Evolutionary conservation across 2,329 filamentous ascomycete genomes (phyloP).

Genomic region (Aspergillus neotritici): DNA sequence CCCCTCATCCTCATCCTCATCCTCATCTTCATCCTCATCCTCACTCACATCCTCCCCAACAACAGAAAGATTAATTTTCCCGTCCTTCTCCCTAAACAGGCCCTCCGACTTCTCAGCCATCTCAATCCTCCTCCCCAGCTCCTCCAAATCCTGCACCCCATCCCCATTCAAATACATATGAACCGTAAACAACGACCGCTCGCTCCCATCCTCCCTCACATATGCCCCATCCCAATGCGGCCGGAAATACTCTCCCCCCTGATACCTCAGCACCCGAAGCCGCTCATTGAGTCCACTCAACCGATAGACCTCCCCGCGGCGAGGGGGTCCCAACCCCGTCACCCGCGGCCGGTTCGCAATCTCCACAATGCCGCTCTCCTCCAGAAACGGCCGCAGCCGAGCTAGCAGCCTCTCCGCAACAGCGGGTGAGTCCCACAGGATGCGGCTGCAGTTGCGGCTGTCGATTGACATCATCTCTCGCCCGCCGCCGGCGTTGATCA

Average conservation of each 20-base stretch:
- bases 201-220: constrained; percentile 48
- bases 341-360: constrained; percentile 33
- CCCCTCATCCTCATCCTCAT: constrained; percentile 20
- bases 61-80: constrained; percentile 10
- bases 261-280: constrained; percentile 70
- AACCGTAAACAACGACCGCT: constrained; percentile 50
- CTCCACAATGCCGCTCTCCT: constrained; percentile 43
- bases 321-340: constrained; percentile 35
- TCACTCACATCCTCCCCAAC: constrained; percentile 7
- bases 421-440: constrained; percentile 65
- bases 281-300: constrained; percentile 58
- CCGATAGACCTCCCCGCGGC: constrained; percentile 33
- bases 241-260: constrained; percentile 65
- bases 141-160: constrained; percentile 30
- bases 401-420: constrained; percentile 60
- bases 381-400: constrained; percentile 47
- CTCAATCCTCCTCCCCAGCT: constrained; percentile 20
- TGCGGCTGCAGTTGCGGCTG: constrained; percentile 64
- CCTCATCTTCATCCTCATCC: constrained; percentile 8
- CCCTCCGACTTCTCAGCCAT: constrained; percentile 9
- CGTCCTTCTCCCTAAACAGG: constrained; percentile 16
- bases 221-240: constrained; percentile 66
- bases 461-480: constrained; percentile 52
- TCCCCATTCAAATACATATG: constrained; percentile 52
- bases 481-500: constrained; percentile 61